phyloP scores from a whole-genome alignment of 2,329 filamentous ascomycete genomes.

The Fusarium sambucinum region DNA sequence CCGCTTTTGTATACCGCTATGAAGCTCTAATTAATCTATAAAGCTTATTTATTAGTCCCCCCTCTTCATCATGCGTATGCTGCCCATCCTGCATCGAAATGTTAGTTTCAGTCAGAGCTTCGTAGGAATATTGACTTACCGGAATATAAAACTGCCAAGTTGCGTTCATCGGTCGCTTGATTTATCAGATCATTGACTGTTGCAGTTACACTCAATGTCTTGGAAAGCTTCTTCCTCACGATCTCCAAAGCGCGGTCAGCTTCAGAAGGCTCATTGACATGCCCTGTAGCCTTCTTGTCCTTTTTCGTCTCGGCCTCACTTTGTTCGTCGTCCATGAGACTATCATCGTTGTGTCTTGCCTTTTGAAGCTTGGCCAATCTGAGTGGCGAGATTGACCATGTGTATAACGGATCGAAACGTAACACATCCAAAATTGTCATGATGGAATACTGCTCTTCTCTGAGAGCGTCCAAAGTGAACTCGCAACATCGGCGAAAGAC shows the following conservation, averaged over 20 bases:
- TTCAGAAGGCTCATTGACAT: conserved; percentile 73
- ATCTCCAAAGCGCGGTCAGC: conserved; percentile 92
- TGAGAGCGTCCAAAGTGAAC: conserved; percentile 92
- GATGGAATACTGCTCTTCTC: conserved; percentile 96
- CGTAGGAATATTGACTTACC: conserved; percentile 61
- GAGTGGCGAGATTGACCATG: conserved; percentile 87
- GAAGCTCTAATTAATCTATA: neutral
- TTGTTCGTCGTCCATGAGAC: conserved; percentile 54
- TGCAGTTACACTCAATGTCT: conserved; percentile 91
- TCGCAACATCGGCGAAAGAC: conserved; percentile 98
- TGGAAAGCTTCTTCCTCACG: conserved; percentile 94
- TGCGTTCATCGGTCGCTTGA: conserved; percentile 91
- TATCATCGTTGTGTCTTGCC: conserved; percentile 65
- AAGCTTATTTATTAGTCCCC: too few species aligned
- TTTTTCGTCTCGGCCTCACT: conserved; percentile 58
- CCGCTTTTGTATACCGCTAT: neutral
- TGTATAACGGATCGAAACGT: conserved; percentile 97
- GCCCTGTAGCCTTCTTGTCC: conserved; percentile 50
- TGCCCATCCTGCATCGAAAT: conserved; percentile 56
- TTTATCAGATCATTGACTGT: conserved; percentile 98
- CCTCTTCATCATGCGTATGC: conserved; percentile 61
- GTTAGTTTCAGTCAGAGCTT: conserved; percentile 38
- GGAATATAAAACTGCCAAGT: conserved; percentile 90
- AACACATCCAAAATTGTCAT: conserved; percentile 98
- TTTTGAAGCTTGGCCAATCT: conserved; percentile 74